These are phyloP conservation scores for Umbelopsis vinacea DNA, from an alignment of 192 early-diverging fungal genomes.

Conservation along the genomic window DNA sequence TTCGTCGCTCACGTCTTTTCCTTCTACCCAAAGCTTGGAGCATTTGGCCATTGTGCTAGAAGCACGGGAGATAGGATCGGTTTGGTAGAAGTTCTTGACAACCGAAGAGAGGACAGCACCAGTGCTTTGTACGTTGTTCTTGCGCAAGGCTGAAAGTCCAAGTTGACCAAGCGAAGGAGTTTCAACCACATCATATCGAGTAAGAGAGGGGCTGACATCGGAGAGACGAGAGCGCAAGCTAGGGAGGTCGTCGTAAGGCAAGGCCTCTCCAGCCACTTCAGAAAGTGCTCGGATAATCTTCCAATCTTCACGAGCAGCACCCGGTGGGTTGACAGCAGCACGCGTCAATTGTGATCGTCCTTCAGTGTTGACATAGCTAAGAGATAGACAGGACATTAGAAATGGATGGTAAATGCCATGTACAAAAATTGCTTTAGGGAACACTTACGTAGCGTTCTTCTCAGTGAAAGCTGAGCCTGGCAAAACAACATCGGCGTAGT, in stretches of 20 bases:
- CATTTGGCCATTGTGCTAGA: constrained; percentile 97
- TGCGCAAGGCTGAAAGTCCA: constrained; percentile 63
- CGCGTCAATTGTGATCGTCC: constrained; percentile 93
- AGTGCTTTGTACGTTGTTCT: constrained; percentile 35
- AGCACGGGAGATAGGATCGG: constrained; percentile 89
- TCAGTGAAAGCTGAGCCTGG: constrained; percentile 97
- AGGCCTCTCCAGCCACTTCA: constrained; percentile 80
- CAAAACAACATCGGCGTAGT: constrained; percentile 94
- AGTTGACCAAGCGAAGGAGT: constrained; percentile 61
- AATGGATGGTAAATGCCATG: background rate
- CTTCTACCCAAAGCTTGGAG: constrained; percentile 56
- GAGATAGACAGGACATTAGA: background rate
- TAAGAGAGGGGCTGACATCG: constrained; percentile 86
- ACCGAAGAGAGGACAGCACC: constrained; percentile 60
- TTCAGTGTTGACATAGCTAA: constrained; percentile 90
- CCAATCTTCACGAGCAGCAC: constrained; percentile 97
- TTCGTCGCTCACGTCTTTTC: constrained; percentile 23
- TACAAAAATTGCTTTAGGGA: background rate
- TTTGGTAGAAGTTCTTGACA: constrained; percentile 93
- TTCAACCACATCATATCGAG: constrained; percentile 71
- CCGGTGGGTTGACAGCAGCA: constrained; percentile 88
- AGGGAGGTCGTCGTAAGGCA: constrained; percentile 90
- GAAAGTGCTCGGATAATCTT: constrained; percentile 97
- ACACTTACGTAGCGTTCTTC: constrained; percentile 81
- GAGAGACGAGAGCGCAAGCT: constrained; percentile 85